Conservation (phyloP, 169 alveolate species). For the Eimeria tenella region DNA sequence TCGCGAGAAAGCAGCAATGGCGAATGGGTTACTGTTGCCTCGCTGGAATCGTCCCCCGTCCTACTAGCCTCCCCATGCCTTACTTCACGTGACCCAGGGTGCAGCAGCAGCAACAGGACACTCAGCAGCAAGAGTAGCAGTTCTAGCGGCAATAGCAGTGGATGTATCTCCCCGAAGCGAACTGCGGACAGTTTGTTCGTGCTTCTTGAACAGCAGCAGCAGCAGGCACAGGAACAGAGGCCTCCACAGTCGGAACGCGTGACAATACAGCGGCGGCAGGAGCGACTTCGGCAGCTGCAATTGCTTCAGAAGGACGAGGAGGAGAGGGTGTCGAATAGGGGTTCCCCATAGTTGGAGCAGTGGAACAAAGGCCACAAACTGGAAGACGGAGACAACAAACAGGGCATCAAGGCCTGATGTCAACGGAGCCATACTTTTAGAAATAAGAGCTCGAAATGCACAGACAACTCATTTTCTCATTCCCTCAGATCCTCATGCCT, state of each 20-base stretch:
- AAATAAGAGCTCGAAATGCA: no score
- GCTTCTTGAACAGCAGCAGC: slow-evolving; percentile 4
- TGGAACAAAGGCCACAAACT: no score
- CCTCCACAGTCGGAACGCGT: no score
- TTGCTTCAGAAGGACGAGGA: not conserved
- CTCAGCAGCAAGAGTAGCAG: not conserved
- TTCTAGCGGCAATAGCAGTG: not conserved
- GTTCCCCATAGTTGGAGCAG: no score
- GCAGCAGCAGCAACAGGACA: slow-evolving; percentile 10
- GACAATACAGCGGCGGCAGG: not conserved
- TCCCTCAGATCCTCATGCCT: no score
- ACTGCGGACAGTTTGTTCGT: not conserved
- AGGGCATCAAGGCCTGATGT: no score
- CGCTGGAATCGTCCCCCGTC: slow-evolving; percentile 30
- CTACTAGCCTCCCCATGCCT: slow-evolving; percentile 41
- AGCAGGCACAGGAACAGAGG: not conserved
- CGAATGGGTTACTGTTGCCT: slow-evolving; percentile 23
- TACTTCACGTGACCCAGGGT: not conserved
- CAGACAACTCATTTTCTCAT: no score
- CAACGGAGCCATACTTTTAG: no score
- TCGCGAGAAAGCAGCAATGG: slow-evolving; percentile 21
- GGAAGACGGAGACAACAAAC: no score
- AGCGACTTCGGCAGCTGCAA: not conserved
- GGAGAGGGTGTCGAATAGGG: not conserved
- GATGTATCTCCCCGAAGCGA: not conserved